These are phyloP conservation scores for Prosopis cineraria DNA, from an alignment of 306 rosid genomes.

Conservation along the genomic window DNA sequence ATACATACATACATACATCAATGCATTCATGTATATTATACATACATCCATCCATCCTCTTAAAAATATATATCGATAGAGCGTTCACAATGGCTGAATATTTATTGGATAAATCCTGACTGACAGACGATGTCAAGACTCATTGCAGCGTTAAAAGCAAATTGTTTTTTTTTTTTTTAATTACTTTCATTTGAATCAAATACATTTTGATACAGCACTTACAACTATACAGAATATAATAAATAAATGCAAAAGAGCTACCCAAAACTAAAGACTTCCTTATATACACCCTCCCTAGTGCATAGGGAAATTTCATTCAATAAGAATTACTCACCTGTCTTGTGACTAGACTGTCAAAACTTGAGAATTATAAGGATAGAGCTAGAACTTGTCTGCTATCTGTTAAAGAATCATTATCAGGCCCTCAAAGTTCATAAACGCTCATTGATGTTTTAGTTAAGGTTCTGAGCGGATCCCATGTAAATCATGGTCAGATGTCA, in stretches of 20 bases:
- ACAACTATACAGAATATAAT: not conserved
- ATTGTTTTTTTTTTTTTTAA: not conserved
- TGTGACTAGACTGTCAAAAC: slow-evolving; percentile 6
- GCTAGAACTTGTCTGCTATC: not conserved
- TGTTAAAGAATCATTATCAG: not conserved
- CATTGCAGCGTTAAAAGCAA: not conserved
- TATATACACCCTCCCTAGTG: not conserved
- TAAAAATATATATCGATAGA: no score
- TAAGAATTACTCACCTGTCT: not conserved
- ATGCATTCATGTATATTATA: no score
- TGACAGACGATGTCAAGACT: not conserved
- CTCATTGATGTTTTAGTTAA: not conserved
- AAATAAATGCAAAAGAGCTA: not conserved
- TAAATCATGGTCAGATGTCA: slow-evolving; percentile 19
- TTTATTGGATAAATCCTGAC: not conserved
- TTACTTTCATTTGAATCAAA: not conserved
- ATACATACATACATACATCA: no score
- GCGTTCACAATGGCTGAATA: no score
- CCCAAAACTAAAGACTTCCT: not conserved
- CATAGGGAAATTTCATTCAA: not conserved
- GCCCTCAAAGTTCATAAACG: not conserved
- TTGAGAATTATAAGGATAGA: not conserved
- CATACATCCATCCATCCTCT: no score
- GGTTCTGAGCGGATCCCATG: slow-evolving; percentile 23
- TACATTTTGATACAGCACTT: not conserved